A percentile compares a stretch with the other conserved stretches of the same genome.
Conservation (phyloP, 75 land plant species). For the Pinus tabuliformis region DNA sequence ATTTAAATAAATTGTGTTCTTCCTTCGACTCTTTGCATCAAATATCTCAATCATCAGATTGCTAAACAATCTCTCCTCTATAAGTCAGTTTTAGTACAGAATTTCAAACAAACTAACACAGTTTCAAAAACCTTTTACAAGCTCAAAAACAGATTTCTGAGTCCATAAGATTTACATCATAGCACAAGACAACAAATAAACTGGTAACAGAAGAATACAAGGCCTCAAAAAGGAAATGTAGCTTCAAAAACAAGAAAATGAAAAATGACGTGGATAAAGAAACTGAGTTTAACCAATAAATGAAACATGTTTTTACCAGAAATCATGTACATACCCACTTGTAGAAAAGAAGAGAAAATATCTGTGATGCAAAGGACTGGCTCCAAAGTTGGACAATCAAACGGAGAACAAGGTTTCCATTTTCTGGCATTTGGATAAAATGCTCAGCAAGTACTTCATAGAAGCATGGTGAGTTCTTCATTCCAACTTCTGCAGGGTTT, state of each 20-base stretch:
- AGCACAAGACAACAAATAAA: not conserved
- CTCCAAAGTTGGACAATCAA: slow-evolving; percentile 95
- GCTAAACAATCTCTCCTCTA: not conserved
- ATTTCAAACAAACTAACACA: not conserved
- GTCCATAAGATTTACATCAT: not conserved
- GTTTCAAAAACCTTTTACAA: not conserved
- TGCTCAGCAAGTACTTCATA: slow-evolving; percentile 94
- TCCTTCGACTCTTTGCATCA: no score
- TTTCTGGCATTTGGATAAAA: slow-evolving; percentile 64
- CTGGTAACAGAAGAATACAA: not conserved
- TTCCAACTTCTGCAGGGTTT: slow-evolving; percentile 26
- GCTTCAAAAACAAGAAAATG: not conserved
- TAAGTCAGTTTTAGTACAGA: not conserved
- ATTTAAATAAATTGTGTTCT: not conserved
- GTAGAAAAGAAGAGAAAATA: slow-evolving; percentile 91
- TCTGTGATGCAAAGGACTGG: slow-evolving; percentile 94
- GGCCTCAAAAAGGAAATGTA: not conserved
- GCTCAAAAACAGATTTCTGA: not conserved
- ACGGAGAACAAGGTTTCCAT: slow-evolving; percentile 67
- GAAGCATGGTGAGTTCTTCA: slow-evolving; percentile 46
- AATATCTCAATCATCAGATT: no score
- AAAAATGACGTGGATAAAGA: slow-evolving; percentile 3
- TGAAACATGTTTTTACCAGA: not conserved
- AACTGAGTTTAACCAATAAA: not conserved
- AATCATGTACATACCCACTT: slow-evolving; percentile 72